Percentiles rank a stretch among this genome's conserved stretches.
phyloP scores from a whole-genome alignment of 2,329 filamentous ascomycete species.

The Botryosphaeria agaves region DNA sequence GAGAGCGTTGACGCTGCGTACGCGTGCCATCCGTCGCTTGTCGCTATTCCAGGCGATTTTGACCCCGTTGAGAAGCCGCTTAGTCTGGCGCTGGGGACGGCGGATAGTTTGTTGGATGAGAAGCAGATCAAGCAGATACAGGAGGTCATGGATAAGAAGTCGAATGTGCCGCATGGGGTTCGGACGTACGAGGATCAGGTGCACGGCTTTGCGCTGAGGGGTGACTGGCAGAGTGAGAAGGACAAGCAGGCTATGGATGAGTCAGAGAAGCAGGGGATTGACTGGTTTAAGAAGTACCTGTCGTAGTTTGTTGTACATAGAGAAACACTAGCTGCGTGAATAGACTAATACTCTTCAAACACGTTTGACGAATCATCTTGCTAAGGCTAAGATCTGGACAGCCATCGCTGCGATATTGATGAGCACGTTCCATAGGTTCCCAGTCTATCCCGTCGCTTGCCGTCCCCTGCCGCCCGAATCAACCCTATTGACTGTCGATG shows the following conservation, averaged over 20 bases:
- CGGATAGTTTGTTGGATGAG: slow-evolving; percentile 23
- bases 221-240: slow-evolving; percentile 24
- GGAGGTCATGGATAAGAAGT: slow-evolving; percentile 22
- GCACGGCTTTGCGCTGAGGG: slow-evolving; percentile 26
- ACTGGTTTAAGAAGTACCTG: slow-evolving; percentile 21
- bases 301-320: no score
- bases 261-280: slow-evolving; percentile 22
- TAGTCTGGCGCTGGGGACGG: slow-evolving; percentile 22
- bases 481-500: no score
- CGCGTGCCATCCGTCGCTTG: slow-evolving; percentile 23
- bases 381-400: neutral
- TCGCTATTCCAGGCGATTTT: slow-evolving; percentile 25
- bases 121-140: slow-evolving; percentile 21
- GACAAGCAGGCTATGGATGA: slow-evolving; percentile 31
- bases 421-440: no score
- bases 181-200: slow-evolving; percentile 25
- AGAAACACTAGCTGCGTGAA: no score
- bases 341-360: no score
- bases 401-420: no score
- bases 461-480: no score
- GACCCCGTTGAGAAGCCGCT: slow-evolving; percentile 21
- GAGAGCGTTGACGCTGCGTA: slow-evolving; percentile 23
- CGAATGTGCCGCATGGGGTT: slow-evolving; percentile 18
- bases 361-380: no score
- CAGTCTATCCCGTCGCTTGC: no score